phyloP scores from a whole-genome alignment of 352 stramenopile species.

The Pythium phragmiticola region DNA sequence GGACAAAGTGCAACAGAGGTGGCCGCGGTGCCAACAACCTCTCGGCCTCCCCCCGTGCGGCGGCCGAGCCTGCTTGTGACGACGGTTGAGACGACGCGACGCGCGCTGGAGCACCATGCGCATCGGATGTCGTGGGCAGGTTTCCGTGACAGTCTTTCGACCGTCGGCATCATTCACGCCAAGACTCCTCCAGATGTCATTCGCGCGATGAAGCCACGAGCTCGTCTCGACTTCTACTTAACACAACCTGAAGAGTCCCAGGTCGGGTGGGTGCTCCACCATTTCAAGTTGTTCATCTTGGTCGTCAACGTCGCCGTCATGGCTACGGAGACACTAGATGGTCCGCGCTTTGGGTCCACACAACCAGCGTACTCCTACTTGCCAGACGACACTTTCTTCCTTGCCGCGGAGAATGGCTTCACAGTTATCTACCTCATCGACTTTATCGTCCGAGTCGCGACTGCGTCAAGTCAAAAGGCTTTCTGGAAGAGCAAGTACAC shows the following conservation, averaged over 20 bases:
- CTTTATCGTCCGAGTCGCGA: slow-evolving; percentile 34
- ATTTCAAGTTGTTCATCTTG: slow-evolving; percentile 34
- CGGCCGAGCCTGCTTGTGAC: slow-evolving; percentile 8
- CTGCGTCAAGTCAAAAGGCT: slow-evolving; percentile 24
- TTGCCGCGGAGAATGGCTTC: slow-evolving; percentile 32
- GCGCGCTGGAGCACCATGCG: background rate
- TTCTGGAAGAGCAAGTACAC: slow-evolving; percentile 37
- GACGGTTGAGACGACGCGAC: slow-evolving; percentile 3
- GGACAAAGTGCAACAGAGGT: background rate
- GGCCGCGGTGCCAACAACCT: background rate
- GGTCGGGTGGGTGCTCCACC: slow-evolving; percentile 40
- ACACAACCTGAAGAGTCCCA: slow-evolving; percentile 40
- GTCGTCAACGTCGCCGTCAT: slow-evolving; percentile 43
- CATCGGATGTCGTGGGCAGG: slow-evolving; percentile 2
- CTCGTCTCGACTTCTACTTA: slow-evolving; percentile 40
- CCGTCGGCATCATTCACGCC: slow-evolving; percentile 13
- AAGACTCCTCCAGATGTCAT: slow-evolving; percentile 26
- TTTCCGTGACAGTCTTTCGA: background rate
- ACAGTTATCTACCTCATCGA: slow-evolving; percentile 47
- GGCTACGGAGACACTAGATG: slow-evolving; percentile 48
- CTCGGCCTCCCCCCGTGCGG: background rate
- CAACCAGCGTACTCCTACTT: slow-evolving; percentile 49
- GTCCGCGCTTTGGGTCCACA: slow-evolving; percentile 40
- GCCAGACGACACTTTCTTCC: slow-evolving; percentile 31
- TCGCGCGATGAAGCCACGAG: slow-evolving; percentile 32